phyloP scores from a whole-genome alignment of 1,284 basidiomycete species.

The Cryptococcus floricola region DNA sequence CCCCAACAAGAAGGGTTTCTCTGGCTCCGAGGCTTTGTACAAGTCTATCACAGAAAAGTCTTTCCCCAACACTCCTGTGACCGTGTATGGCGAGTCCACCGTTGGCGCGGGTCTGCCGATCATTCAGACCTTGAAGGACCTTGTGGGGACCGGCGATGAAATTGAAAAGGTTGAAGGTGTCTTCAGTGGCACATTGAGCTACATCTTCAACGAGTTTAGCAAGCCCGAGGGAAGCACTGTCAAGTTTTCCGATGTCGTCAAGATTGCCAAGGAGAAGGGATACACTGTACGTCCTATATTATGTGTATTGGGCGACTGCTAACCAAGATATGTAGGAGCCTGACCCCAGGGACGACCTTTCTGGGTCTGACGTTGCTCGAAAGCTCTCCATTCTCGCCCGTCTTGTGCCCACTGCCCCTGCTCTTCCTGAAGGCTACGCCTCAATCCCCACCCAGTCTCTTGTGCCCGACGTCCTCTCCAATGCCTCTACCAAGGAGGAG shows the following conservation, averaged over 20 bases:
- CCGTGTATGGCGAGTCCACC: conserved; percentile 85
- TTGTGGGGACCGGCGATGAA: conserved; percentile 88
- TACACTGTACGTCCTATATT: conserved; percentile 67
- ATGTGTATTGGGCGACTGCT: too few species aligned
- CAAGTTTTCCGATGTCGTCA: conserved; percentile 84
- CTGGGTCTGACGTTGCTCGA: conserved; percentile 92
- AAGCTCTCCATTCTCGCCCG: conserved; percentile 95
- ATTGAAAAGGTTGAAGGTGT: conserved; percentile 57
- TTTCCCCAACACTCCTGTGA: conserved; percentile 55
- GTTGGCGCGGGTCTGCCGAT: conserved; percentile 95
- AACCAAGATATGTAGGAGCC: conserved; percentile 66
- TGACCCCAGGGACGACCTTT: conserved; percentile 92
- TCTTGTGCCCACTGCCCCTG: conserved; percentile 54
- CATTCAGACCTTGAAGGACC: conserved; percentile 83
- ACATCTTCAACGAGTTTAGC: conserved; percentile 98
- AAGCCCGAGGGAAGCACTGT: conserved; percentile 45
- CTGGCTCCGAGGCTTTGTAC: conserved; percentile 69
- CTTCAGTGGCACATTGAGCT: conserved; percentile 89
- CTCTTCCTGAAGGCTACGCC: conserved; percentile 64
- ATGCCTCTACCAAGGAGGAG: conserved; percentile 67
- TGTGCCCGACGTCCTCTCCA: conserved; percentile 70
- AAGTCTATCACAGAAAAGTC: conserved; percentile 60
- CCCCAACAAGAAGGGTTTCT: conserved; percentile 97
- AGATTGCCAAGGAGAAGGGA: conserved; percentile 81
- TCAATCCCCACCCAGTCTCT: conserved; percentile 82